These are phyloP conservation scores for Vicia sativa DNA, from an alignment of 306 rosid genomes.

Conservation along the genomic window DNA sequence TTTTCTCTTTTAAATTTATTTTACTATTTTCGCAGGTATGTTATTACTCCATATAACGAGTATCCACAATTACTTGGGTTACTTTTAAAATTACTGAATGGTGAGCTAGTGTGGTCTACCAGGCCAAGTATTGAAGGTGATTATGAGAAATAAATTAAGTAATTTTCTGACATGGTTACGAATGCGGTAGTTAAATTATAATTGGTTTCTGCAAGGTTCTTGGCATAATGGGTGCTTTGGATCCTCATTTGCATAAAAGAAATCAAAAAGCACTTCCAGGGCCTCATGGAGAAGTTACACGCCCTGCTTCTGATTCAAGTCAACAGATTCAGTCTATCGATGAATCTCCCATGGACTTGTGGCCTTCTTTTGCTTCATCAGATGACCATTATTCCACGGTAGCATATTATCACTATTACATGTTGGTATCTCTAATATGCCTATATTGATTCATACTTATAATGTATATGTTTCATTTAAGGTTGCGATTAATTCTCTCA, in stretches of 20 bases:
- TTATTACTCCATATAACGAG: constrained; percentile 95
- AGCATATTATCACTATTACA: constrained; percentile 40
- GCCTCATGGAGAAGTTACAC: constrained; percentile 78
- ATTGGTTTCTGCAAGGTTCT: constrained; percentile 67
- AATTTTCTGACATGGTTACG: constrained; percentile 23
- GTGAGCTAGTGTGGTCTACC: constrained; percentile 97
- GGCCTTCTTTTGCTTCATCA: constrained; percentile 97
- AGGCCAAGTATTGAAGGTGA: constrained; percentile 97
- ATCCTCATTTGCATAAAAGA: constrained; percentile 90
- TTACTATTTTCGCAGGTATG: constrained; percentile 63
- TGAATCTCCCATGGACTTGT: constrained; percentile 81
- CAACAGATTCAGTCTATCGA: constrained; percentile 92
- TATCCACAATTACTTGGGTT: constrained; percentile 84
- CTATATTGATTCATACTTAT: constrained; percentile 24
- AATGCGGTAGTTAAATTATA: constrained; percentile 16
- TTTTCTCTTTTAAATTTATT: constrained; percentile 23
- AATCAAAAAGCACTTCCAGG: constrained; percentile 84
- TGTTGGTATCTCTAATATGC: constrained; percentile 19
- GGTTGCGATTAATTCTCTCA: constrained; percentile 98
- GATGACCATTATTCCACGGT: constrained; percentile 97
- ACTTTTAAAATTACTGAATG: constrained; percentile 87
- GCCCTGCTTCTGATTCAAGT: constrained; percentile 82
- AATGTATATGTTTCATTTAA: constrained; percentile 38
- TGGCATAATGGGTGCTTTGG: constrained; percentile 99
- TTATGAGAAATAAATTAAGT: constrained; percentile 32